A percentile compares a stretch with the other conserved stretches of the same genome.
Conservation (phyloP, 129 eudicot genomes). For the Flaveria bidentis region DNA sequence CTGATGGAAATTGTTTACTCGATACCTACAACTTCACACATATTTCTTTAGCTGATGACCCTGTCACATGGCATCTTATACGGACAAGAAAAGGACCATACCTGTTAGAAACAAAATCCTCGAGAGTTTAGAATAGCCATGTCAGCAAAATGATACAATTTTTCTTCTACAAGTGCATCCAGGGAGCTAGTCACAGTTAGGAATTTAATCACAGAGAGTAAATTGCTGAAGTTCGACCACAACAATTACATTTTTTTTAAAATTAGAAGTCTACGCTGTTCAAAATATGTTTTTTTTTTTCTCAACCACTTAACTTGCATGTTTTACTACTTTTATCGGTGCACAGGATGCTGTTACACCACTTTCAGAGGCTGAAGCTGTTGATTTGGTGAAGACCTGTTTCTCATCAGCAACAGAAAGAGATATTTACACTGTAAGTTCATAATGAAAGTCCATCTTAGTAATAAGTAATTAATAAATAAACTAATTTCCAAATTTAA, state of each 20-base stretch:
- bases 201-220: neutral
- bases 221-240: neutral
- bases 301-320: neutral
- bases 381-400: slow-evolving; percentile 93
- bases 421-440: slow-evolving; percentile 90
- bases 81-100: neutral
- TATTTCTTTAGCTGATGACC: slow-evolving; percentile 4
- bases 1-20: neutral
- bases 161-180: neutral
- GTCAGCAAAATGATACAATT: neutral
- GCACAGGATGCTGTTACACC: slow-evolving; percentile 96
- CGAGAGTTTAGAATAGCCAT: neutral
- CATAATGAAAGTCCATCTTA: neutral
- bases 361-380: slow-evolving; percentile 88
- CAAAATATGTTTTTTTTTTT: neutral
- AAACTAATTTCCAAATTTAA: neutral
- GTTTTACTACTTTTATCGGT: neutral
- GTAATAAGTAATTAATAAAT: neutral
- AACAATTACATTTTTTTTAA: neutral
- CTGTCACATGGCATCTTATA: slow-evolving; percentile 1
- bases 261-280: neutral
- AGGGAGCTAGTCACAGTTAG: neutral
- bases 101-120: neutral
- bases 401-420: slow-evolving; percentile 96
- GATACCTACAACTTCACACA: neutral